Evolutionary conservation across 371 early-diverging fungal species (phyloP), one percentile per base, ranked within the genome.

Genomic region (Mucor mucedo): DNA sequence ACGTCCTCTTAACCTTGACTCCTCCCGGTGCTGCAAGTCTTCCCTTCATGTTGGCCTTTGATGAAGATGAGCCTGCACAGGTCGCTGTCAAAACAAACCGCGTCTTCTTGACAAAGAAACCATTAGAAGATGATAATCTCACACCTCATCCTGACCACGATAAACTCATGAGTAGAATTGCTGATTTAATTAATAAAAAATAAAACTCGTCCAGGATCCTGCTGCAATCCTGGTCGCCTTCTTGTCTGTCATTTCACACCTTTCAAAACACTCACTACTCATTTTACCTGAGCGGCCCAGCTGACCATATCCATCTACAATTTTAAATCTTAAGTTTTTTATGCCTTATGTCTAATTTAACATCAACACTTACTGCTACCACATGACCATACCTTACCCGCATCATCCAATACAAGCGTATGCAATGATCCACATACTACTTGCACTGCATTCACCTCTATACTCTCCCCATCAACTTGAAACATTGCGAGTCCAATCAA

Each of bases 361-460:
- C 6, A 8, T 4, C 8, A 35, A 6, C 6, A 53, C 64, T 63
- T 71, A 76, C 75, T 73, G 35, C 72, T 75, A 4, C 80, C 81
- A 57, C 78, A 73, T 5, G 71, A 68, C 81, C 81, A 81, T 21
- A 73, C 42, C 3, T 5, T 53, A 1, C 75, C 77, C 40, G 71
- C 28, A 47, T 72, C 72, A 56, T 80, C 80, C 13, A 80, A n/a
- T n/a, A 66, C 76, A 32, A 80, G 29, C 14, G 78, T 80, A 58
- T 80, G 80, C 1, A 56, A 42, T 28, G 69, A 48, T 30, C 80
- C 80, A 56, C 80, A 80, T 29, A 44, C 72, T 10, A 69, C 69
- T 50, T 77, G 66, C 5, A 69, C 52, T 1, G 70, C 68, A 55
- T 66, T 33, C 0, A 75, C 58, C 13, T 71, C 73, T 5, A 72